These are phyloP conservation scores for Apostasia ramifera DNA, from an alignment of 106 monocot species.

Conservation along the genomic window DNA sequence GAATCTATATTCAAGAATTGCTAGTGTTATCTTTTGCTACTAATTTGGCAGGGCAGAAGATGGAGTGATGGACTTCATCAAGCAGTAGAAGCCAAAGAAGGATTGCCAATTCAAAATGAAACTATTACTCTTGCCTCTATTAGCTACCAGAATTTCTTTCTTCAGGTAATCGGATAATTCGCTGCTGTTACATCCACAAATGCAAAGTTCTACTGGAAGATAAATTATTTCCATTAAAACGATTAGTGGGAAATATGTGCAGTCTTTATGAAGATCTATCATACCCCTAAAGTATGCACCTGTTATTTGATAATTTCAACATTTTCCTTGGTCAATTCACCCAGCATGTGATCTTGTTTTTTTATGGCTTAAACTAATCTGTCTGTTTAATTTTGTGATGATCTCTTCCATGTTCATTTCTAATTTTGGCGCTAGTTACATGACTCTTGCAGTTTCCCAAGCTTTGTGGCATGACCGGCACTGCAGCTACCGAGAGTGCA, in stretches of 20 bases:
- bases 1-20: not conserved
- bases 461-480: conserved; percentile 99
- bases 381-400: no score
- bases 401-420: not conserved
- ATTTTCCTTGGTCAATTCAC: not conserved
- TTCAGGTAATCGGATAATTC: conserved; percentile 45
- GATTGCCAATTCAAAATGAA: conserved; percentile 90
- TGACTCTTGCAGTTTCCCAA: conserved; percentile 72
- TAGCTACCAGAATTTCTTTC: conserved; percentile 98
- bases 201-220: not conserved
- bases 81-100: conserved; percentile 97
- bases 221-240: not conserved
- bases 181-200: no score
- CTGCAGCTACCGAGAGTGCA: conserved; percentile 86
- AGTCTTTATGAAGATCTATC: not conserved
- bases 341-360: not conserved
- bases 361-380: no score
- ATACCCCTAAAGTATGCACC: no score
- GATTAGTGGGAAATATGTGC: not conserved
- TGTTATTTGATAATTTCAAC: not conserved
- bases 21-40: not conserved
- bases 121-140: conserved; percentile 94
- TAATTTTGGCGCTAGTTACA: not conserved
- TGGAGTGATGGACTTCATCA: conserved; percentile 99
- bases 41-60: conserved; percentile 57